phyloP scores from a whole-genome alignment of 2,329 filamentous ascomycete species.

The Aspergillus sp. region DNA sequence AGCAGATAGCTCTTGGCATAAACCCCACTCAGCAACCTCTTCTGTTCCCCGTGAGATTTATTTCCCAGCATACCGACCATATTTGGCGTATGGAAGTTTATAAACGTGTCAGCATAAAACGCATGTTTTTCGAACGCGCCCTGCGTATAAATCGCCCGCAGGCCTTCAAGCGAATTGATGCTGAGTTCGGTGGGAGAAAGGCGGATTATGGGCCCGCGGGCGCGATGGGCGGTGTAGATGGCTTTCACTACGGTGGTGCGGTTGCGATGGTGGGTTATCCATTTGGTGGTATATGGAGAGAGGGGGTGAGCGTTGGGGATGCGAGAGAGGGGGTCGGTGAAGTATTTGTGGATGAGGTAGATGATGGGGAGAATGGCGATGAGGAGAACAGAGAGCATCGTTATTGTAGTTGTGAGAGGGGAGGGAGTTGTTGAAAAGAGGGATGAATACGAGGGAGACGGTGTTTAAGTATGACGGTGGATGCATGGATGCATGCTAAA shows the following conservation, averaged over 20 bases:
- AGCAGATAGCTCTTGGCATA: constrained; percentile 74
- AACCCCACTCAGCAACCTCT: constrained; percentile 71
- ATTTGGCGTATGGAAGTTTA: constrained; percentile 63
- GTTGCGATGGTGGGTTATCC: constrained; percentile 64
- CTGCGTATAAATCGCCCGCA: constrained; percentile 59
- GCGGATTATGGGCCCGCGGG: constrained; percentile 60
- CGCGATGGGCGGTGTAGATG: constrained; percentile 57
- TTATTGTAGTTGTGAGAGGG: neutral
- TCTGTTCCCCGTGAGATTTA: constrained; percentile 64
- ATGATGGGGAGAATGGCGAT: neutral
- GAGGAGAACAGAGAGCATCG: neutral
- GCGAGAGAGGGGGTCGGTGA: constrained; percentile 31
- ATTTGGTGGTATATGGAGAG: constrained; percentile 60
- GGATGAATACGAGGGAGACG: neutral
- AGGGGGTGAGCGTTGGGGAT: constrained; percentile 54
- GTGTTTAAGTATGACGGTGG: no score
- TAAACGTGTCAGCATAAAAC: constrained; percentile 67
- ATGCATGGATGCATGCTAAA: no score
- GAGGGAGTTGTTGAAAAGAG: neutral
- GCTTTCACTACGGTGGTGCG: constrained; percentile 58
- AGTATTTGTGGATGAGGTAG: constrained; percentile 24
- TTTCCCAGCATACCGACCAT: constrained; percentile 66
- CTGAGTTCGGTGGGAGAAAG: constrained; percentile 66
- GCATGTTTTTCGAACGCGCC: constrained; percentile 68
- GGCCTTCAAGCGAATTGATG: constrained; percentile 62